Base-by-base conservation (phyloP, 139 green algal genomes). In the Chlamydomonas sp. region DNA sequence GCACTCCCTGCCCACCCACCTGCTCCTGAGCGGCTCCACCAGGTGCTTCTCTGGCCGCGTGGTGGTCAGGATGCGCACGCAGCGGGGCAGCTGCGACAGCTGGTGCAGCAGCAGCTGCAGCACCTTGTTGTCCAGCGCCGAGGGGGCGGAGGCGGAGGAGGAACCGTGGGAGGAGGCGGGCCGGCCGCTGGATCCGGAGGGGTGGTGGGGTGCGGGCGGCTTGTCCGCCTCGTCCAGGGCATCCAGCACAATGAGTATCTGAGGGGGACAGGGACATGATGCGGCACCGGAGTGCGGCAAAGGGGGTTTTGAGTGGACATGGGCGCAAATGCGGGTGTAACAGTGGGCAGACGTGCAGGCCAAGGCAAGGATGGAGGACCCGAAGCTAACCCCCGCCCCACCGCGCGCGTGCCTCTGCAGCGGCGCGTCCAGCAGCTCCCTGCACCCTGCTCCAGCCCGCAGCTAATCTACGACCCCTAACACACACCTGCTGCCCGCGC, bases 101-200 rank as follows among this genome's bases (percentile, higher is more conserved):
- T 80, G 72, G 82, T 87, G 71, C 72, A 80, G 71, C 82, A 87
- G 62, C 82, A 87, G 82, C 82, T 87, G 82, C 12, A 87, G 82
- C 15, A 80, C 82, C 82, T 79, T 79, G 82, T 86, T 86, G 59
- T 85, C 80, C 17, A 85, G 80, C 10, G 80, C 66, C 2, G 67
- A 77, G 67, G 80, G 49, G 0, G 49, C 1, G 9, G 79, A 31
- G 63, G 79, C 12, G 79, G 79, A 49, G 49, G 63, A 18, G 80
- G 67, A 49, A 7, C 59, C 7, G 18, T 17, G 31, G 59, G 60
- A 8, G 63, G 31, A 3, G 77, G 60, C 5, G 77, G 4, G 4
- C 15, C 17, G 5, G 9, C 15, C 5, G 16, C 12, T 18, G 4
- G 73, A 78, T 18, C 16, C 31, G 31, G 75, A 7, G 31, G 75